Base-by-base conservation (phyloP, 1,139 yeast species). In the Hanseniaspora gamundiae region DNA sequence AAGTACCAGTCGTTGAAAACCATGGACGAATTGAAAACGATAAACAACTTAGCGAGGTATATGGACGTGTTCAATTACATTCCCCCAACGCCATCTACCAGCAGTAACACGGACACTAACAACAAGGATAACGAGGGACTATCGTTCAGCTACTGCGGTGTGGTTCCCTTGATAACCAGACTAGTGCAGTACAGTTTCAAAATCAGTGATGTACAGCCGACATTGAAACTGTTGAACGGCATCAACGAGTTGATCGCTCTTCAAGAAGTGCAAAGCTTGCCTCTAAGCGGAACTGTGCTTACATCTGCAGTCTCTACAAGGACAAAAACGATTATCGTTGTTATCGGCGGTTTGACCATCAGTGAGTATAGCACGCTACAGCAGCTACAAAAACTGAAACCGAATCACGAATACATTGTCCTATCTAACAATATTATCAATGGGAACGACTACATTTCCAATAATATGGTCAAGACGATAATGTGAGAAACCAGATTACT, bases 71-170 rank as follows among this genome's bases (percentile, higher is more conserved):
- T 33, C n/a, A 19, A 33, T 19, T 33, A 33, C 36, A 33, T 17
- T 20, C 40, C 28, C 31, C 36, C 30, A 41, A 30, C 30, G 24
- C 22, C 16, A 27, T 22, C 22, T 17, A 35, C 27, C 14, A 29
- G n/a, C n/a, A 27, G 21, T 41, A 35, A 13, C 11, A 4, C n/a
- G n/a, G 5, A 6, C 7, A 17, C 35, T 30, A 9, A 10, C 3
- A 16, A 14, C 9, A 30, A 30, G 14, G 19, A 30, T n/a, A 30
- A 30, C 7, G 35, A 30, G 8, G 35, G 19, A 17, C 29, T 44
- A 19, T 41, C 59, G 2, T 60, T 58, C 49, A 62, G 64, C 7
- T 60, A 56, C 40, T 58, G 64, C 47, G 65, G 65, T 11, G 54
- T 58, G 1, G 56, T 60, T 2, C 65, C 65, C 11, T 30, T 60